Base-by-base conservation (phyloP, 2,329 filamentous ascomycete species). In the Fusarium lateritium region DNA sequence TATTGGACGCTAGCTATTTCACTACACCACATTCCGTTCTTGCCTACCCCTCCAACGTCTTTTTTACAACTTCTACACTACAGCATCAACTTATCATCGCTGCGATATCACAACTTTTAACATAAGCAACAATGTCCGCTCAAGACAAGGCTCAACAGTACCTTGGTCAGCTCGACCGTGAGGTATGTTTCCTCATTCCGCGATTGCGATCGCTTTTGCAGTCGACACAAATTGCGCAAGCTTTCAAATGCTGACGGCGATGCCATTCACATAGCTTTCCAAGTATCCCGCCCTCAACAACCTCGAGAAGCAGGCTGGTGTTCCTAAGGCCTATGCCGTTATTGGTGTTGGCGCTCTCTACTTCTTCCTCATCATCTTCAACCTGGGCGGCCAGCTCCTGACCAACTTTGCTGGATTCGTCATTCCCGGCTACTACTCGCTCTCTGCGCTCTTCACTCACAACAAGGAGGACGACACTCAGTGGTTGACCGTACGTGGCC, bases 291-390 rank as follows among this genome's bases (percentile, higher is more conserved):
- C 87, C 76, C 88, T 96, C 79, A 92, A 90, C 87, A 94, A 95
- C 84, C 87, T 96, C 76, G 93, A 97, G 88, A 92, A 91, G 87
- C 90, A 92, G 82, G 92, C 91, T 70, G 90, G 88, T 61, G 87
- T 96, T 51, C 93, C 93, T 79, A 97, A 97, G 86, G 91, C 92
- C 76, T 96, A 97, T 80, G 91, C 89, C 71, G 87, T 92, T 77
- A 90, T 95, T 74, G 93, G 93, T 75, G 78, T 93, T 61, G 91
- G 82, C 64, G 90, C 90, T 52, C 88, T 94, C 72, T 97, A 97
- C 86, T 94, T 96, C 84, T 94, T 95, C 85, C 89, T 96, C 75
- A 93, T 96, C 83, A 90, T 96, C 84, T 94, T 97, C 87, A 97
- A 97, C 88, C 92, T 96, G 71, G 93, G 91, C 70, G 93, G 93